phyloP scores from a whole-genome alignment of 352 stramenopile genomes.

The Achlya hypogyna region DNA sequence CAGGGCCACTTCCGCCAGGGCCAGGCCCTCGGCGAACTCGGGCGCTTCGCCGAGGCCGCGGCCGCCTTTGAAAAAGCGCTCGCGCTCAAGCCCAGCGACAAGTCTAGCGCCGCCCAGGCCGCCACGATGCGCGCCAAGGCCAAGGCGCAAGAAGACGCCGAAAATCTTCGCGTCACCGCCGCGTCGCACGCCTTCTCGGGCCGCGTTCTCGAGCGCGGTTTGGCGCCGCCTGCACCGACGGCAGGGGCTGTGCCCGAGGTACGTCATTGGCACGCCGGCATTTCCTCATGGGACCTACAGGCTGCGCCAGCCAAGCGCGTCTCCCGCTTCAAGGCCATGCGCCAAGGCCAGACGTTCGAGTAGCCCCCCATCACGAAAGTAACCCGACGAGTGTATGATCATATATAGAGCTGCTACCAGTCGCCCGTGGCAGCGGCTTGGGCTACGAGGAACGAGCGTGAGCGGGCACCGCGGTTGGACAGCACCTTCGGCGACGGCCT shows the following conservation, averaged over 20 bases:
- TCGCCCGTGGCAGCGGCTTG: conserved; percentile 67
- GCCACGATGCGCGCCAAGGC: conserved; percentile 46
- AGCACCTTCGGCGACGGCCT: conserved; percentile 24
- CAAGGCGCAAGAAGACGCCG: background rate
- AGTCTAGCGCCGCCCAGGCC: conserved; percentile 51
- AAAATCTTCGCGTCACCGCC: background rate
- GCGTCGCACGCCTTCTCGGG: conserved; percentile 6
- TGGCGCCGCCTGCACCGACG: background rate
- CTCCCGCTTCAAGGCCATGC: conserved; percentile 53
- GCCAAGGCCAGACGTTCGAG: conserved; percentile 32
- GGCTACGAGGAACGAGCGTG: conserved; percentile 6
- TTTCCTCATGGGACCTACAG: background rate
- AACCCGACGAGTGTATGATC: background rate
- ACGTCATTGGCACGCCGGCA: background rate
- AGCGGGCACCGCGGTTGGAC: background rate
- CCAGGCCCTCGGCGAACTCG: conserved; percentile 49
- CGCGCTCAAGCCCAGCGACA: conserved; percentile 55
- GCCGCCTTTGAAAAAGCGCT: conserved; percentile 58
- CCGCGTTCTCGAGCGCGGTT: background rate
- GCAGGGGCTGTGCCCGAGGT: background rate
- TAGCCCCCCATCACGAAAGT: background rate
- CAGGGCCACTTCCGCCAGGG: conserved; percentile 73
- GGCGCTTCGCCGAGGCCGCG: conserved; percentile 54
- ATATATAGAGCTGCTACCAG: conserved; percentile 37
- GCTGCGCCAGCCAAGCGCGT: conserved; percentile 72